Conservation (phyloP, 2,329 filamentous ascomycete genomes). For the Clonostachys sp. region DNA sequence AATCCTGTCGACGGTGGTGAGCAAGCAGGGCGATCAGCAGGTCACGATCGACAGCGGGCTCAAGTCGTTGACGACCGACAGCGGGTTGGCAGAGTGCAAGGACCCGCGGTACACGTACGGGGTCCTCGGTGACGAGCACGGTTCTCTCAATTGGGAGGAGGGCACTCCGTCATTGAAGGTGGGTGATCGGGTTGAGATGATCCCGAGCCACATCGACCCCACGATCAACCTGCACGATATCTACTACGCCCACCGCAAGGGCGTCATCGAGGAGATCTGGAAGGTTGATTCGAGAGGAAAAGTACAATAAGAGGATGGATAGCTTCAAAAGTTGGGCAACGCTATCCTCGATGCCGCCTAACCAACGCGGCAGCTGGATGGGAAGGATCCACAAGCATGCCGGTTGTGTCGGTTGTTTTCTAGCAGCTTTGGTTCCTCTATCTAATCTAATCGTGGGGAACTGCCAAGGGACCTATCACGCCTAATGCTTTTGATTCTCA, state of each 20-base stretch:
- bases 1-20: slow-evolving; percentile 41
- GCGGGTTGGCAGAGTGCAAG: slow-evolving; percentile 42
- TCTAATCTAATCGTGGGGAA: no score
- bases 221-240: slow-evolving; percentile 47
- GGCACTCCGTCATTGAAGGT: slow-evolving; percentile 27
- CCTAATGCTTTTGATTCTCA: no score
- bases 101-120: slow-evolving; percentile 34
- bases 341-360: no score
- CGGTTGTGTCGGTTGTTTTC: no score
- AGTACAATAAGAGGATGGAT: slow-evolving; percentile 30
- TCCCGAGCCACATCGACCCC: slow-evolving; percentile 50
- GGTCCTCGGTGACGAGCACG: slow-evolving; percentile 43
- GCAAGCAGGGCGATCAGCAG: slow-evolving; percentile 33
- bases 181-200: slow-evolving; percentile 44
- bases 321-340: no score
- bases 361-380: no score
- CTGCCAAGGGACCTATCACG: no score
- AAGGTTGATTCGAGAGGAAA: slow-evolving; percentile 43
- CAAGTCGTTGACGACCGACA: slow-evolving; percentile 43
- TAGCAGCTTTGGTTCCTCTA: no score
- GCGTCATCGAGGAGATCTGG: slow-evolving; percentile 46
- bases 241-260: slow-evolving; percentile 42
- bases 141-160: slow-evolving; percentile 38
- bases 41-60: slow-evolving; percentile 45
- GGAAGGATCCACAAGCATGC: no score